Evolutionary conservation across 2,329 filamentous ascomycete species (phyloP).

Genomic region (Aureobasidium sp.): DNA sequence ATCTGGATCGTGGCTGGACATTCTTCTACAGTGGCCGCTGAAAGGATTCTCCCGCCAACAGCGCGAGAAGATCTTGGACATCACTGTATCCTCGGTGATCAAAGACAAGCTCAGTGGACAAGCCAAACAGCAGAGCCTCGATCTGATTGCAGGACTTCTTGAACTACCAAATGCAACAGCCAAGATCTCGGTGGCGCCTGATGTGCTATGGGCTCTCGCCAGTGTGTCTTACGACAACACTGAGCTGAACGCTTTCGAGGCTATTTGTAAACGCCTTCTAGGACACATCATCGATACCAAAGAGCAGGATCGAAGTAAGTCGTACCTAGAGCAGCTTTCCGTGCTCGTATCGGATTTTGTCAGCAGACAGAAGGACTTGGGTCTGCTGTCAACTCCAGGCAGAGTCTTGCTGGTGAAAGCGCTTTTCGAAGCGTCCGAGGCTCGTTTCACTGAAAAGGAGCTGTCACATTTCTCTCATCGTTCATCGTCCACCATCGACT

Average conservation of each 20-base stretch:
- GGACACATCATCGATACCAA: conserved; percentile 17
- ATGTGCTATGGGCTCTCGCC: not conserved
- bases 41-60: conserved; percentile 12
- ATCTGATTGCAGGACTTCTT: conserved; percentile 12
- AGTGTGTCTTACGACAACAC: not conserved
- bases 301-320: conserved; percentile 19
- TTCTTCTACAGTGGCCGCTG: conserved; percentile 7
- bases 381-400: not conserved
- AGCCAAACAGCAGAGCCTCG: not conserved
- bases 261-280: conserved; percentile 1
- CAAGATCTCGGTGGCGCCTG: not conserved
- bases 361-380: not conserved
- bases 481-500: not conserved
- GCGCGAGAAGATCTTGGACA: conserved; percentile 13
- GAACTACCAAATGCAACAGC: conserved; percentile 17
- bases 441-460: not conserved
- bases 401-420: not conserved
- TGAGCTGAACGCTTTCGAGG: not conserved
- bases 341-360: not conserved
- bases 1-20: not conserved
- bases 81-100: not conserved
- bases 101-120: not conserved
- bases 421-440: not conserved
- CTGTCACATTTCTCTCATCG: conserved; percentile 5
- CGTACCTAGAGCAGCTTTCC: not conserved